Conservation (phyloP, 2,329 filamentous ascomycete species). For the Elsinoe perseae region DNA sequence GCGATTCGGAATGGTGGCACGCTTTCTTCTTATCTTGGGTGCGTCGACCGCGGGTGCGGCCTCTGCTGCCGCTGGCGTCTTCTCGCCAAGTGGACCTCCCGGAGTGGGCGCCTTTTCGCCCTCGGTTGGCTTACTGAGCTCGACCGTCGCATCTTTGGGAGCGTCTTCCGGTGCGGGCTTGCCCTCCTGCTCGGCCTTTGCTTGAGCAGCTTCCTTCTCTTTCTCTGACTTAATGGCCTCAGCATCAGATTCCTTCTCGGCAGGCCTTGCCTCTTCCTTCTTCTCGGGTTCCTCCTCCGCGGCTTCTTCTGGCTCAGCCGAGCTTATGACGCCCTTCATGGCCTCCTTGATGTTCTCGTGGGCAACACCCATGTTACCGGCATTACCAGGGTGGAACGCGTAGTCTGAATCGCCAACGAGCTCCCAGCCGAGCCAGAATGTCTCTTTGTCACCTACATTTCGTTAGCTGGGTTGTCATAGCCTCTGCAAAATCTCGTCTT, state of each 20-base stretch:
- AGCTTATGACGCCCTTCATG: background rate
- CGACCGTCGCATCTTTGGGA: background rate
- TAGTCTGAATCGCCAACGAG: conserved; percentile 38
- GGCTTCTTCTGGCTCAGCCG: too few relatives aligned
- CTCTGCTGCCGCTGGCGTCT: background rate
- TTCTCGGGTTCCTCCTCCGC: background rate
- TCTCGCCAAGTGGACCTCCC: conserved; percentile 10
- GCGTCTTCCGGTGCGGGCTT: background rate
- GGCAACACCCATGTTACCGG: conserved; percentile 31
- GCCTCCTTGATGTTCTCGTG: conserved; percentile 19
- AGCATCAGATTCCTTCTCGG: background rate
- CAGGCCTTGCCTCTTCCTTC: background rate
- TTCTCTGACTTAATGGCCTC: conserved; percentile 1
- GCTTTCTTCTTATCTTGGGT: conserved; percentile 4
- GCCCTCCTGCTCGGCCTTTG: background rate
- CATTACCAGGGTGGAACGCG: conserved; percentile 37
- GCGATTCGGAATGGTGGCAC: background rate
- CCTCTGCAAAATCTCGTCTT: conserved; percentile 34
- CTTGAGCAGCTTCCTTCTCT: background rate
- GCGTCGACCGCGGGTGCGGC: background rate
- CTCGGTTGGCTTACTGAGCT: background rate
- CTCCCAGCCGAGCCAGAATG: conserved; percentile 45
- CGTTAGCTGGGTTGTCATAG: conserved; percentile 24
- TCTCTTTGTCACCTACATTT: conserved; percentile 43
- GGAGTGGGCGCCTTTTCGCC: background rate